Evolutionary conservation across 2,329 filamentous ascomycete species (phyloP).

Genomic region (Pseudophaeomoniella oleicola): DNA sequence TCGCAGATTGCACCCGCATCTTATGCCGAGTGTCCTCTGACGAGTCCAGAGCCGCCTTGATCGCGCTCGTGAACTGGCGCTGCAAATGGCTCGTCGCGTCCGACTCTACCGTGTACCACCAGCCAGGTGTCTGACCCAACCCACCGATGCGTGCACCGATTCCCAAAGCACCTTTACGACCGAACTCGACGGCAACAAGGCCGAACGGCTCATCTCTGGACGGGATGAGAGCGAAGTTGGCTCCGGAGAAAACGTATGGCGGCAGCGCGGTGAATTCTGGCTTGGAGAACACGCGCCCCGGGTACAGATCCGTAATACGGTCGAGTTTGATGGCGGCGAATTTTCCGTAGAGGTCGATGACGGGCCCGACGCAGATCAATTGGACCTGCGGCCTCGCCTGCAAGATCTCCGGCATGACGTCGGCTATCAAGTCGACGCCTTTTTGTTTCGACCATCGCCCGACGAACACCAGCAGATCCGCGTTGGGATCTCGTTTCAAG

Average conservation of each 20-base stretch:
- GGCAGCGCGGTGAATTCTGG: constrained; percentile 51
- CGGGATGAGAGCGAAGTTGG: constrained; percentile 52
- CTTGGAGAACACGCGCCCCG: constrained; percentile 47
- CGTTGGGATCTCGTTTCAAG: constrained; percentile 43
- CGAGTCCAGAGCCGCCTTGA: constrained; percentile 42
- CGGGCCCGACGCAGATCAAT: constrained; percentile 46
- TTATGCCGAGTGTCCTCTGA: constrained; percentile 37
- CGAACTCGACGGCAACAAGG: constrained; percentile 52
- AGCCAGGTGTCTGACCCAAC: constrained; percentile 52
- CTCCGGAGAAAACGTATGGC: constrained; percentile 49
- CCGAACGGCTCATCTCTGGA: constrained; percentile 56
- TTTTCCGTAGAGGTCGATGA: constrained; percentile 53
- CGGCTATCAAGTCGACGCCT: constrained; percentile 52
- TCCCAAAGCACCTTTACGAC: constrained; percentile 50
- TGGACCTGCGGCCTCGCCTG: constrained; percentile 44
- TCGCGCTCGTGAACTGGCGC: constrained; percentile 48
- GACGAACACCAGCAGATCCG: constrained; percentile 51
- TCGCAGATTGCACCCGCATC: constrained; percentile 49
- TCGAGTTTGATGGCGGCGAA: constrained; percentile 50
- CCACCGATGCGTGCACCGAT: constrained; percentile 51
- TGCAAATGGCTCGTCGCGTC: constrained; percentile 46
- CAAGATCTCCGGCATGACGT: constrained; percentile 47
- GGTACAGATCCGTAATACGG: constrained; percentile 48
- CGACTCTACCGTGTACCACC: constrained; percentile 55
- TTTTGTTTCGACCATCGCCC: constrained; percentile 55